Percentiles rank a stretch among this genome's conserved stretches.
Evolutionary conservation across 1,284 basidiomycete genomes (phyloP).

Genomic region (Pseudozyma pruni): DNA sequence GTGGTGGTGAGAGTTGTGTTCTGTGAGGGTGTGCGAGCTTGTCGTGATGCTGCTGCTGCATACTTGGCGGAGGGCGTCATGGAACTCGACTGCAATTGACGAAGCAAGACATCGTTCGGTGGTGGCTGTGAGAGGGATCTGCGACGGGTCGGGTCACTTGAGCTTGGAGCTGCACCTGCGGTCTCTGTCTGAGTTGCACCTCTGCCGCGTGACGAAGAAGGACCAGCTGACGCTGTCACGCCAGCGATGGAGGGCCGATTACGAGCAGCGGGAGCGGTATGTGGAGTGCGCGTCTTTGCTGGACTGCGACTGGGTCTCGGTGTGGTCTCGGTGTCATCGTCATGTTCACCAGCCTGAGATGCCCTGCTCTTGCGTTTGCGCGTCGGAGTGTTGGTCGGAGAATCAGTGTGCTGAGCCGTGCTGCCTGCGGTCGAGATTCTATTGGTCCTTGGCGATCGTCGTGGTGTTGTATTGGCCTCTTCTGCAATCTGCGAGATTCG

Average conservation of each 20-base stretch:
- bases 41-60: slow-evolving; percentile 18
- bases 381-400: slow-evolving; percentile 17
- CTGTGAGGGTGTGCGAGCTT: slow-evolving; percentile 29
- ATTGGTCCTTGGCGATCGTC: slow-evolving; percentile 31
- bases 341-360: slow-evolving; percentile 5
- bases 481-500: slow-evolving; percentile 31
- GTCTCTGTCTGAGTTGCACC: slow-evolving; percentile 1
- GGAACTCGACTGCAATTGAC: slow-evolving; percentile 31
- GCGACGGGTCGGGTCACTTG: slow-evolving; percentile 18
- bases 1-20: slow-evolving; percentile 17
- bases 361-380: slow-evolving; percentile 27
- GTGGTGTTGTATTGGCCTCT: slow-evolving; percentile 5
- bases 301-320: slow-evolving; percentile 23
- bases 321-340: slow-evolving; percentile 16
- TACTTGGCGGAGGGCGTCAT: slow-evolving; percentile 34
- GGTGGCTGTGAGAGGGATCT: slow-evolving; percentile 49
- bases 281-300: slow-evolving; percentile 27
- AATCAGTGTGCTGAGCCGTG: neutral
- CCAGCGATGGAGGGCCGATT: slow-evolving; percentile 8
- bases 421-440: slow-evolving; percentile 2
- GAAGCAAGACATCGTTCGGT: slow-evolving; percentile 41
- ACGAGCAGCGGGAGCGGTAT: slow-evolving; percentile 24
- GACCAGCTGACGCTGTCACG: slow-evolving; percentile 3
- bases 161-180: neutral
- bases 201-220: neutral